Evolutionary conservation across 2,329 filamentous ascomycete genomes (phyloP), one percentile per base, ranked within the genome.

Genomic region (Aspergillus calidoustus): DNA sequence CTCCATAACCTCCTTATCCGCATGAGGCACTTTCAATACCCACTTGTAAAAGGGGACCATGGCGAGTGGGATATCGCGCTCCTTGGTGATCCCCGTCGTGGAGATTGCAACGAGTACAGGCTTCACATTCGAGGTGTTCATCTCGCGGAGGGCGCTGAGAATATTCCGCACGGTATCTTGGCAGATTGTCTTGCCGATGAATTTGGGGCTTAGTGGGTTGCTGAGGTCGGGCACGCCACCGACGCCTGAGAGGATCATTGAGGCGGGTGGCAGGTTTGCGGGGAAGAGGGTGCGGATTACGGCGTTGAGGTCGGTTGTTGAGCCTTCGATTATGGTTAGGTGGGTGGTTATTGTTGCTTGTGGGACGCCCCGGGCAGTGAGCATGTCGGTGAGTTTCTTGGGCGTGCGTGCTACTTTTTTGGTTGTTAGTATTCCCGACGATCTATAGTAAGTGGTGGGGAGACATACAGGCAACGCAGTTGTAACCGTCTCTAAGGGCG

Each of bases 311-410:
- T 83, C 77, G 53, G 78, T 79, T 28, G 79, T 78, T 66, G 82
- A 76, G 63, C 84, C 84, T 65, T 79, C 44, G 60, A 83, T 72
- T 59, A 85, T 80, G 60, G 76, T 81, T 38, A 86, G 79, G 58
- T 82, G 70, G 34, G 66, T 61, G 64, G 74, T 57, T 60, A 82
- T 60, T 53, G 68, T 67, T 11, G 71, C 62, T 22, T 73, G 54
- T 28, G 77, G 68, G 54, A 86, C 65, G 15, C 72, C 74, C 66
- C 81, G 79, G 38, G 71, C 68, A 5, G 64, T 69, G 34, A 86
- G 77, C n/a, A 80, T 69, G 8, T 70, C 66, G 50, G 69, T 73
- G 51, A 86, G 80, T 68, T 85, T 86, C 4, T 75, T 67, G 1
- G 83, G 82, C 1, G 75, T 82, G 19, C 84, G 81, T 25, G 76